Percentiles rank a stretch among this genome's conserved stretches.
phyloP scores from a whole-genome alignment of 305 asterid genomes.

The Fraxinus angustifolia region DNA sequence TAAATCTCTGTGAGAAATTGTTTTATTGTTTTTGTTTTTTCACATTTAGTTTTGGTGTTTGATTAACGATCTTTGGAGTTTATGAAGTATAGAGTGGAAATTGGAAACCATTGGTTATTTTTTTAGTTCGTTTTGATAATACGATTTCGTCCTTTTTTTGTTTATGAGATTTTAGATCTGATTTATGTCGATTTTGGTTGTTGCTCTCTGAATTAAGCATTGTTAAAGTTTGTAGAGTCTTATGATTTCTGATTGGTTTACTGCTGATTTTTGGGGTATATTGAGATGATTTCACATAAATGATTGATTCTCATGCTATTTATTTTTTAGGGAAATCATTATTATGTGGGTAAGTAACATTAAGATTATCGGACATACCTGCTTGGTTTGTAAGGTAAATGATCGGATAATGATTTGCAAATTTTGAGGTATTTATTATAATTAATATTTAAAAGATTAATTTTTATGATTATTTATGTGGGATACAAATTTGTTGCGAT shows the following conservation, averaged over 20 bases:
- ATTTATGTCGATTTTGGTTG: constrained; percentile 4
- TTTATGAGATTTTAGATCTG: constrained; percentile 35
- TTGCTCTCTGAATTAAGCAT: constrained; percentile 12
- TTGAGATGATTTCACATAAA: not conserved
- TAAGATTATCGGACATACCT: not conserved
- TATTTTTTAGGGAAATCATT: not conserved
- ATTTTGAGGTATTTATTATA: not conserved
- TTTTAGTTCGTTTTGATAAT: not conserved
- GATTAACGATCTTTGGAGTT: not conserved
- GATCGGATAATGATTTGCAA: not conserved
- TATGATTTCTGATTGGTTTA: constrained; percentile 16
- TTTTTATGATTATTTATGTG: not conserved
- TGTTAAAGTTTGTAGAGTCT: not conserved
- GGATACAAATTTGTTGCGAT: not conserved
- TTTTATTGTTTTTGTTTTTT: not conserved
- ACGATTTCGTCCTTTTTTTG: not conserved
- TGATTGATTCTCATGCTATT: not conserved
- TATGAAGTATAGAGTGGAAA: not conserved
- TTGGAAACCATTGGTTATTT: not conserved
- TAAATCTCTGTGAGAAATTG: not conserved
- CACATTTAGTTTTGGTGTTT: not conserved
- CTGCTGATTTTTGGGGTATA: not conserved
- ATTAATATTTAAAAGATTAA: not conserved
- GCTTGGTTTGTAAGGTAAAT: not conserved
- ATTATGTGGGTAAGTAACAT: not conserved